Base-by-base conservation (phyloP, 2,329 filamentous ascomycete species). In the Pseudogymnoascus sp. region DNA sequence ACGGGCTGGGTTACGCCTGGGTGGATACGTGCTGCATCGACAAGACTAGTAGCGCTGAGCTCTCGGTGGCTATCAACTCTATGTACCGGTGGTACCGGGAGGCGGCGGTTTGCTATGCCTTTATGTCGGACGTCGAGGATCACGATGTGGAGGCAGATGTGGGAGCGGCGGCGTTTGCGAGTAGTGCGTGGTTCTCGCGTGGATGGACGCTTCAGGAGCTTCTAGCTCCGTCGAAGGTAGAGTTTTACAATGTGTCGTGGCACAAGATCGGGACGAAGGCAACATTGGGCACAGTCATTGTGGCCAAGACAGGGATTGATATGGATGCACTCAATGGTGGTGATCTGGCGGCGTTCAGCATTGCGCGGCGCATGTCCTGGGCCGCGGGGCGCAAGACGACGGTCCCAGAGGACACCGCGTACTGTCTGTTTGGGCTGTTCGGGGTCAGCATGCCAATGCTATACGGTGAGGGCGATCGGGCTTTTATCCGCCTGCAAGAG, bases 371-470 rank as follows among this genome's bases (percentile, higher is more conserved):
- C 3, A 71, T 74, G 70, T 70, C 68, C 8, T 74, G 72, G 72
- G 72, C 72, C 0, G 61, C 72, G 1, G 23, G 57, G 7, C 51
- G 72, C 28, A 34, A 51, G 21, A 72, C 72, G 6, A 68, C 70
- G 0, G 62, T 68, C 36, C 14, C 66, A 2, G 71, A 72, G 37
- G 72, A 74, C 60, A 62, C 62, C 1, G 71, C 73, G 2, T 75
- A 74, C 64, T 68, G 70, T 57, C 65, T 74, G 10, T 36, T 75
- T 13, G 73, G 73, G 1, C 13, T 74, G 0, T 74, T 74, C 48
- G 67, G 67, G 36, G 69, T 77, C 3, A 73, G 73, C 25, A 77
- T 77, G 73, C 71, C 73, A 5, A 67, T 77, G 64, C 14, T 73
- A 7, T 74, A 75, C 60, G 73, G 73, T 2, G 73, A 74, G 61